A percentile compares a stretch with the other conserved stretches of the same genome.
phyloP scores from a whole-genome alignment of 192 early-diverging fungal species.

The Entomortierella chlamydospora region DNA sequence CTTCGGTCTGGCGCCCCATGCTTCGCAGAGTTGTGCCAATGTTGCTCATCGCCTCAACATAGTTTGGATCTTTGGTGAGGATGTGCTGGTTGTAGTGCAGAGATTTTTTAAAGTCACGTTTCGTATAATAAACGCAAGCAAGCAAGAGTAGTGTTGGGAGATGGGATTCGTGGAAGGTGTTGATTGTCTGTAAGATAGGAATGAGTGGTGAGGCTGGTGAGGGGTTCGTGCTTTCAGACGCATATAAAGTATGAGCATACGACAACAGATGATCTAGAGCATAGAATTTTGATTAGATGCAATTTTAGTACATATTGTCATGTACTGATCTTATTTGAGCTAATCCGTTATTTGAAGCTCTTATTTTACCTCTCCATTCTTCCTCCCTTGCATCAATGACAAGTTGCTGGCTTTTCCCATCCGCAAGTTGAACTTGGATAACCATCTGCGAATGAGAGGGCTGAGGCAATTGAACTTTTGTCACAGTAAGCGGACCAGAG shows the following conservation, averaged over 20 bases:
- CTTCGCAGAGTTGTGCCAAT: conserved; percentile 90
- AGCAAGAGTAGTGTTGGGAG: conserved; percentile 87
- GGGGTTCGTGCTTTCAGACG: conserved; percentile 62
- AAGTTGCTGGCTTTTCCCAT: conserved; percentile 41
- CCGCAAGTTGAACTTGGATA: conserved; percentile 40
- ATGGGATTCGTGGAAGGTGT: conserved; percentile 65
- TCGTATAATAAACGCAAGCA: conserved; percentile 89
- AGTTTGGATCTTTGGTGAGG: conserved; percentile 82
- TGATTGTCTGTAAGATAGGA: conserved; percentile 60
- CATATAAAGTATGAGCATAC: conserved; percentile 72
- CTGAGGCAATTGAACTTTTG: conserved; percentile 36
- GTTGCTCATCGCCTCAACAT: conserved; percentile 93
- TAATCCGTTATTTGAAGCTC: background rate
- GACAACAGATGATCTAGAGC: conserved; percentile 68
- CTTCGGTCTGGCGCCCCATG: conserved; percentile 76
- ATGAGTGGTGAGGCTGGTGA: conserved; percentile 65
- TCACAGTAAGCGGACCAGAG: conserved; percentile 21
- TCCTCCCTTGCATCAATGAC: conserved; percentile 34
- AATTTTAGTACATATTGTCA: no score
- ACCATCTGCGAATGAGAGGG: conserved; percentile 24
- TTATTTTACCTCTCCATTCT: conserved; percentile 43
- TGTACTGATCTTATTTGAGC: no score
- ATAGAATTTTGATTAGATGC: no score
- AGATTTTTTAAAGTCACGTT: conserved; percentile 76
- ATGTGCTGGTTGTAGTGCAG: conserved; percentile 87